Conservation (phyloP, 345 rosid species). For the Luvunga scandens region DNA sequence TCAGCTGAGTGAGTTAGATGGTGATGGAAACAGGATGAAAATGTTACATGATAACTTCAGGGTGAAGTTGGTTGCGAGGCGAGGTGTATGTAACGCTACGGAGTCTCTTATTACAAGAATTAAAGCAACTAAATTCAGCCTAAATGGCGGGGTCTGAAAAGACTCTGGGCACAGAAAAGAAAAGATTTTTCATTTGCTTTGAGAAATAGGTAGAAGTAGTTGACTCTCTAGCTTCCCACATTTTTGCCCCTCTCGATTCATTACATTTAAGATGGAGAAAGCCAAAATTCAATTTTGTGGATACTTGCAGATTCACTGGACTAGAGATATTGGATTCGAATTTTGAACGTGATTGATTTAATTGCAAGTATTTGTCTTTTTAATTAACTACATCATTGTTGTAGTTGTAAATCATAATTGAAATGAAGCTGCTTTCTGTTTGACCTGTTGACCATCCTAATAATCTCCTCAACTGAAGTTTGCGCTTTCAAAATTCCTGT, state of each 20-base stretch:
- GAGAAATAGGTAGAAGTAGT: constrained; percentile 5
- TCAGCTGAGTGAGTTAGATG: constrained; percentile 48
- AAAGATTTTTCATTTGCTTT: background rate
- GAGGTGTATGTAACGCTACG: constrained; percentile 42
- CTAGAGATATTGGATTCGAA: background rate
- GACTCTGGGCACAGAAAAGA: background rate
- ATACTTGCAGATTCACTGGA: constrained; percentile 3
- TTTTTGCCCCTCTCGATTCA: background rate
- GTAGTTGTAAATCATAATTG: background rate
- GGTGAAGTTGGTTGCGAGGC: constrained; percentile 42
- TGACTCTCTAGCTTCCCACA: background rate
- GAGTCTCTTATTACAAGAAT: constrained; percentile 51
- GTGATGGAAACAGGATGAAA: constrained; percentile 48
- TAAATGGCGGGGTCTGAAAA: background rate
- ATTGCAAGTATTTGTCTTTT: background rate
- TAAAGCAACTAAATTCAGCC: constrained; percentile 45
- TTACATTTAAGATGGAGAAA: background rate
- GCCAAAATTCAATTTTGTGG: constrained; percentile 2
- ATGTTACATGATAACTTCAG: constrained; percentile 35
- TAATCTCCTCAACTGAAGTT: background rate
- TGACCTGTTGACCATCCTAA: too few relatives aligned
- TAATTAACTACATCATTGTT: background rate
- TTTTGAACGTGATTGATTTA: background rate
- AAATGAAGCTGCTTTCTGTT: background rate
- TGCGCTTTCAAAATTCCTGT: background rate